Conservation (phyloP, 805 yeast genomes). For the Diddensiella transvaalensis region DNA sequence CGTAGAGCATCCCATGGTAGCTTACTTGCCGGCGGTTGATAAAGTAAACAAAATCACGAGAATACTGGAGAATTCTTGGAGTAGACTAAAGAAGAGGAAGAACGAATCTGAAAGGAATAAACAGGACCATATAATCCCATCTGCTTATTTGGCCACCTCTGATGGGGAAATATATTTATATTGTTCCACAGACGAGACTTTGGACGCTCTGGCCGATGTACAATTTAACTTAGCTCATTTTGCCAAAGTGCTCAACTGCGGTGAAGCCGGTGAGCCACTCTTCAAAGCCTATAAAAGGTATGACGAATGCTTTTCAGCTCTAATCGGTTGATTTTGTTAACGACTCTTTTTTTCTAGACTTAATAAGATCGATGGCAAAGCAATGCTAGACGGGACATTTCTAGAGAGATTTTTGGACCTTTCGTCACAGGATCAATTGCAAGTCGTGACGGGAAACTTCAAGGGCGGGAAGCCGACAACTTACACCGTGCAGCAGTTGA, state of each 20-base stretch:
- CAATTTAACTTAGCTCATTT: not conserved
- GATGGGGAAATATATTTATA: not conserved
- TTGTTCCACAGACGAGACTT: not conserved
- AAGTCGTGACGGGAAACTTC: not conserved
- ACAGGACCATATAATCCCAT: not conserved
- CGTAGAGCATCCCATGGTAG: too few relatives aligned
- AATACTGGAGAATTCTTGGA: not conserved
- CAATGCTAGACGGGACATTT: not conserved
- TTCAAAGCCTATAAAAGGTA: not conserved
- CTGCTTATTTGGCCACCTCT: not conserved
- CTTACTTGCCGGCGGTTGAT: too few relatives aligned
- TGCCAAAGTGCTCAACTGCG: not conserved
- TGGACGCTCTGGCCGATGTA: not conserved
- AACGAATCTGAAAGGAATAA: not conserved
- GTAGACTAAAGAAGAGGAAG: not conserved
- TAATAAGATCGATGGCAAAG: too few relatives aligned
- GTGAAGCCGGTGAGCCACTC: not conserved
- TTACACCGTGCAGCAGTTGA: not conserved
- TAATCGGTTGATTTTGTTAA: not conserved
- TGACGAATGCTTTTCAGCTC: too few relatives aligned
- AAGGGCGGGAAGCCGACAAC: not conserved
- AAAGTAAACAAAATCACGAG: not conserved
- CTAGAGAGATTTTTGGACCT: constrained; percentile 3
- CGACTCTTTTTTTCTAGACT: not conserved
- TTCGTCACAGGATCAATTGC: not conserved